phyloP scores from a whole-genome alignment of 768 basidiomycete genomes.

The Lactarius deliciosus region DNA sequence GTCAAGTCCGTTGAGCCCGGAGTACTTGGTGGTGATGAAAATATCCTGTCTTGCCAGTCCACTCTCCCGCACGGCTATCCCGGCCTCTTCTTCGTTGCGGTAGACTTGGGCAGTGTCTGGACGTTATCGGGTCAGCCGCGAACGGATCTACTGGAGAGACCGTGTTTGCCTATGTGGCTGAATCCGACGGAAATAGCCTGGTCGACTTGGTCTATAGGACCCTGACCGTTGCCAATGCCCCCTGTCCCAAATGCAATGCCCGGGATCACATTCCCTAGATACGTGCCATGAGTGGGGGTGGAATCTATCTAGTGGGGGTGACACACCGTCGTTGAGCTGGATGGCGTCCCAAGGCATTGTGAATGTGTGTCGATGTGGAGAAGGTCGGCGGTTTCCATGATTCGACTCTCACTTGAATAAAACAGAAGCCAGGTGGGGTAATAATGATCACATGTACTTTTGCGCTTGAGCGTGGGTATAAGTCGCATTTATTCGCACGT shows the following conservation, averaged over 20 bases:
- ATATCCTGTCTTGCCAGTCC: constrained; percentile 55
- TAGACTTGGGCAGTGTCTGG: constrained; percentile 63
- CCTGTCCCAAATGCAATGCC: constrained; percentile 65
- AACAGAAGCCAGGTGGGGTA: not conserved
- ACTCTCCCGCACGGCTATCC: constrained; percentile 49
- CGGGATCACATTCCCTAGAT: constrained; percentile 46
- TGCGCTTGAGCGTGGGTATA: too few species aligned
- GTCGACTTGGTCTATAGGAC: constrained; percentile 53
- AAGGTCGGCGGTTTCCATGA: not conserved
- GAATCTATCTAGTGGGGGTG: too few species aligned
- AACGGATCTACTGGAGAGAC: not conserved
- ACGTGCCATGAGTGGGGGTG: not conserved
- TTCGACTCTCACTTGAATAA: not conserved
- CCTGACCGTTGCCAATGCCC: constrained; percentile 58
- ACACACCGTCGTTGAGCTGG: constrained; percentile 57
- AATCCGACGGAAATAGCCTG: constrained; percentile 64
- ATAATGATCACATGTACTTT: not conserved
- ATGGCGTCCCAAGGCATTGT: constrained; percentile 62
- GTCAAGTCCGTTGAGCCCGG: constrained; percentile 49
- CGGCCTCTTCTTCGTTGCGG: constrained; percentile 59
- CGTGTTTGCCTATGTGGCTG: constrained; percentile 54
- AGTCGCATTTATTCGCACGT: not conserved
- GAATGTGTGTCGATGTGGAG: not conserved
- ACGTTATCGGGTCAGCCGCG: not conserved
- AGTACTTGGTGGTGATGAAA: constrained; percentile 68